phyloP scores from a whole-genome alignment of 2,329 filamentous ascomycete genomes.

The Colletotrichum sp. region DNA sequence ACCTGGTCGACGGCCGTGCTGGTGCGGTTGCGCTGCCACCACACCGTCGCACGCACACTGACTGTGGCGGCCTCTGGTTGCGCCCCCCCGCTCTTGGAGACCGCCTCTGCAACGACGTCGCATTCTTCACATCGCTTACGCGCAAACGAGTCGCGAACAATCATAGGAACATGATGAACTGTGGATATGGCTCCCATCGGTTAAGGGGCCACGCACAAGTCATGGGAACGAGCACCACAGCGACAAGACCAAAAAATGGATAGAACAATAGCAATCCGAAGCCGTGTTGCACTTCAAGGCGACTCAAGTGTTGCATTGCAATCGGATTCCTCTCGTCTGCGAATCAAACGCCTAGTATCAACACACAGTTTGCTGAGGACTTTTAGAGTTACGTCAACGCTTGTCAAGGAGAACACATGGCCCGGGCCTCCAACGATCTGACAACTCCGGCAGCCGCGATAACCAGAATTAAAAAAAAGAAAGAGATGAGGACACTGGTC shows the following conservation, averaged over 20 bases:
- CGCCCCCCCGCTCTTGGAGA: neutral
- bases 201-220: neutral
- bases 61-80: neutral
- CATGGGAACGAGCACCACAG: neutral
- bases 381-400: conserved; percentile 1
- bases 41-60: neutral
- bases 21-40: neutral
- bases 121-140: conserved; percentile 18
- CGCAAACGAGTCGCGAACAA: conserved; percentile 4
- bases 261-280: neutral
- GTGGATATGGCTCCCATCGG: neutral
- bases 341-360: neutral
- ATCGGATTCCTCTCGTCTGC: neutral
- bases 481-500: neutral
- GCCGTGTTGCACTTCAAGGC: neutral
- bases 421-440: neutral
- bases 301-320: neutral
- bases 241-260: neutral
- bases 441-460: neutral
- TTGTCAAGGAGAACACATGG: neutral
- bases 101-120: conserved; percentile 15
- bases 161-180: neutral
- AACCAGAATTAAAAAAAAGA: neutral
- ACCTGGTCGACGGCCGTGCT: neutral
- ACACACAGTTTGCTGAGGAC: neutral